Evolutionary conservation across 202 grass and related monocot genomes (phyloP), one percentile per base, ranked within the genome.

Genomic region (Panicum hallii): DNA sequence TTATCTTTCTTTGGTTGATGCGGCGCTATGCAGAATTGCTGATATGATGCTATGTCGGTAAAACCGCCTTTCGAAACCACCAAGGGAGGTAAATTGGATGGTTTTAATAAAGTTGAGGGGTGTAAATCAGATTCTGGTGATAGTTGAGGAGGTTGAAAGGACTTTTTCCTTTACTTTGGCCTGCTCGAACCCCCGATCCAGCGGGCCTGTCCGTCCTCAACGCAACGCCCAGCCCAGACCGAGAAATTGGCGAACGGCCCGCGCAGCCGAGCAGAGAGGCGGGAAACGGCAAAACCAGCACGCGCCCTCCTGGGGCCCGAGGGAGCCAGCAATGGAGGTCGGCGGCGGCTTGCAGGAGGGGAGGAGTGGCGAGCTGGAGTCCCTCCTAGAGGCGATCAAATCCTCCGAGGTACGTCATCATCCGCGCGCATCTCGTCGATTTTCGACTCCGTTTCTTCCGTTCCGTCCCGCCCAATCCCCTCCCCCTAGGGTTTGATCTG

Each of bases 331-430:
- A 22, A 87, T 84, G 85, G 85, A 85, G 46, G 46, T 50, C 66
- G 85, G 11, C 85, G 53, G 22, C 42, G 82, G 57, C 47, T 10
- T 7, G 6, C 63, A 4, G 60, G 50, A 81, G 48, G 72, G 34
- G 72, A 83, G 76, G 76, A 13, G 42, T 5, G 11, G 79, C 16
- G 89, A 93, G 50, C 81, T 97, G 48, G 58, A 30, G 30, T 62
- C 38, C 70, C 66, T 93, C 16, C 57, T 97, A n/a, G 84, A 93
- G 89, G 61, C 75, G 79, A 91, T 97, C 41, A 90, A 88, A 45
- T 70, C 79, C 66, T 86, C 88, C 6, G 84, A 97, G 71, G 95
- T 94, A 57, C 79, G 83, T 4, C 58, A 13, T 75, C 34, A 42
- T 52, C 52, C 68, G 70, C 76, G 13, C n/a, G 67, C 57, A 26